phyloP scores from a whole-genome alignment of 1,139 yeast genomes.

The Geotrichum histeridarum region DNA sequence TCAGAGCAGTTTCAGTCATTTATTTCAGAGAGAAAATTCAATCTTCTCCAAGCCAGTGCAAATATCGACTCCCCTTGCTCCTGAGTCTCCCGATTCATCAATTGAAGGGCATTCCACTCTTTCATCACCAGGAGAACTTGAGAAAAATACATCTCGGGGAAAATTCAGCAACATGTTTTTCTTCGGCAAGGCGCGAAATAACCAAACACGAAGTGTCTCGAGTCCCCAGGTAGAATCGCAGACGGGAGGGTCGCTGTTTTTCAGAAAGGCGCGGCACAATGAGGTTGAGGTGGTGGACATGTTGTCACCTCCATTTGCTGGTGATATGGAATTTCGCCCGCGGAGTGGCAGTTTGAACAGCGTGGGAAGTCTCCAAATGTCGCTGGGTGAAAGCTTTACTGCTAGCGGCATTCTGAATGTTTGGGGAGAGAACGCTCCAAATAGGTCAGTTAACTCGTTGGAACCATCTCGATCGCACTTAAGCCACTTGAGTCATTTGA shows the following conservation, averaged over 20 bases:
- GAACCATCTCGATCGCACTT: constrained; percentile 16
- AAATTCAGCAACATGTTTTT: constrained; percentile 19
- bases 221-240: not conserved
- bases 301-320: constrained; percentile 2
- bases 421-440: constrained; percentile 10
- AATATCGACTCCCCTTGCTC: not conserved
- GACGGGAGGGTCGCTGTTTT: constrained; percentile 7
- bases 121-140: constrained; percentile 2
- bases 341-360: constrained; percentile 18
- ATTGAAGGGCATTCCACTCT: not conserved
- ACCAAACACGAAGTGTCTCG: constrained; percentile 2
- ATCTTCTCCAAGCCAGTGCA: not conserved
- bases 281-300: not conserved
- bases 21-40: constrained; percentile 2
- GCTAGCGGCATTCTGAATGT: constrained; percentile 13
- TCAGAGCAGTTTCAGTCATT: constrained; percentile 10
- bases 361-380: constrained; percentile 15
- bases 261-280: not conserved
- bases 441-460: not conserved
- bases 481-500: constrained; percentile 6
- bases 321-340: constrained; percentile 5
- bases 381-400: constrained; percentile 18
- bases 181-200: constrained; percentile 16
- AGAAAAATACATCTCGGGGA: constrained; percentile 5
- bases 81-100: not conserved